Base-by-base conservation (phyloP, 768 basidiomycete genomes). In the Sporobolomyces pararoseus region DNA sequence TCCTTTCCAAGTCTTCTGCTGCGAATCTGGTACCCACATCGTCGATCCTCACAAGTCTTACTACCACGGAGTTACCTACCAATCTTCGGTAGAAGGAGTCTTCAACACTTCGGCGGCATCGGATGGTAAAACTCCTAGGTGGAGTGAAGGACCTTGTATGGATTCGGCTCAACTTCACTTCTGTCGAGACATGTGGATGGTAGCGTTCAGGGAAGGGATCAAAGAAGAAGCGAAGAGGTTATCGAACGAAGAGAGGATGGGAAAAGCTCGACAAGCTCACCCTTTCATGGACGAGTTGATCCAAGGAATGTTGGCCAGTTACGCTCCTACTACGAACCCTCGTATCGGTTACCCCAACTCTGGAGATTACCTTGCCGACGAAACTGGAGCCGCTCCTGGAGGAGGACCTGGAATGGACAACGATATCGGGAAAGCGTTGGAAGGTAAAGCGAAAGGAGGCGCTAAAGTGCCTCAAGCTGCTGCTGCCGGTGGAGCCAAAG, bases 121-220 rank as follows among this genome's bases (percentile, higher is more conserved):
- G 13, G 80, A 83, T 25, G 80, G 83, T 0, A 76, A 78, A 63
- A 80, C 81, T 0, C 80, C 82, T 2, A 86, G 91, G 65, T 84
- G 85, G 59, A 85, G 88, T 7, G 90, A 95, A 72, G 89, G 90
- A 1, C 82, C 89, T 34, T 99, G 96, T 79, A 85, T 97, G 76
- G 96, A 98, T 79, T 94, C 91, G 77, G 90, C 87, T 44, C 96
- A 99, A 79, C 92, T 94, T 39, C 98, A 91, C 89, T 98, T 99
- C 82, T 99, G 96, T 76, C 82, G 96, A 44, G 96, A 99, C 79
- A 83, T 99, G 46, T 99, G 96, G 96, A 84, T 91, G n/a, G 85
- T 85, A 72, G 88, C 88, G 53, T 95, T 95, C 1, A 82, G 84
- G 32, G 89, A 90, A 57, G 88, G 87, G 27, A 72, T 82, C 61